Base-by-base conservation (phyloP, 768 basidiomycete species). In the Boletus subcaerulescens region DNA sequence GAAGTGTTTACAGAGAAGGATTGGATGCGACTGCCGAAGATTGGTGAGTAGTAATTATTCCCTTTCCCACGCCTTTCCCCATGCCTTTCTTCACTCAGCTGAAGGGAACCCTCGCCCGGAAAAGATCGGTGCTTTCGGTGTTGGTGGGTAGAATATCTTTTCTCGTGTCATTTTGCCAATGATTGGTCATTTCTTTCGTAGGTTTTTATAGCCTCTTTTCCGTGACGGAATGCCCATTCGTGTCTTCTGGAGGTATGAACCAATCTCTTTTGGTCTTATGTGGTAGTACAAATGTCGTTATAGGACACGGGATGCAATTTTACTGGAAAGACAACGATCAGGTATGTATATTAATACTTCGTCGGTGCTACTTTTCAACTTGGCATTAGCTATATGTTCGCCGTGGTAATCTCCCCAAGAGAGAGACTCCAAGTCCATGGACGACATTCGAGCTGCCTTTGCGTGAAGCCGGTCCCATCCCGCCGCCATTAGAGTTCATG, bases 361-460 rank as follows among this genome's bases (percentile, higher is more conserved):
- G 12, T 12, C 22, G 3, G 2, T 32, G 5, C 12, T 12, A 17
- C 18, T 38, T 36, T 17, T 48, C 5, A 47, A 10, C 20, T 35
- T 22, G 9, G 2, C 46, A 33, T 38, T 36, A 48, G 47, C 22
- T 48, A 13, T 24, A 38, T 2, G 15, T 31, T 15, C 49, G 54
- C 5, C 38, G 10, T 35, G 43, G 36, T 6, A 3, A 39, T 7
- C 20, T 50, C 41, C 36, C 48, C 42, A 13, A 8, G n/a, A 26
- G 4, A 22, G 22, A 9, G 8, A 8, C 8, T 8, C 14, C 18
- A 32, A 70, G 72, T 47, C 71, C 72, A 3, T 96, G 93, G 91
- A 93, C 94, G 1, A 80, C 85, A 0, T 95, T 98, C 67, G 81
- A 87, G 54, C 92, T 98, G 87, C 74, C 77, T 3, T 78, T 96